Conservation (phyloP, 2,329 filamentous ascomycete species). For the Sarocladium brachiariae region DNA sequence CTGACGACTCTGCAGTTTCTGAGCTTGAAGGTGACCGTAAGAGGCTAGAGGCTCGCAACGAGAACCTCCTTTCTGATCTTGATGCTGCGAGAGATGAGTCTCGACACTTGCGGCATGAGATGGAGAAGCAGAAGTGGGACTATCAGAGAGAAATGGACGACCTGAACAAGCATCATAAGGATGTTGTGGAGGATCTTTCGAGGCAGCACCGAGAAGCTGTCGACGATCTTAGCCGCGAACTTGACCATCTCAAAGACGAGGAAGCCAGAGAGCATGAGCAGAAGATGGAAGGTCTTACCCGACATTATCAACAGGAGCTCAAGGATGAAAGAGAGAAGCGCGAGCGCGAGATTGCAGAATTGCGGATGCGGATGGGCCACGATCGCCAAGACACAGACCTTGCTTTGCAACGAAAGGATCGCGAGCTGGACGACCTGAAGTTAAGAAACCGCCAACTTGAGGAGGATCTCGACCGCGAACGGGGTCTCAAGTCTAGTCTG, state of each 20-base stretch:
- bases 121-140: slow-evolving; percentile 31
- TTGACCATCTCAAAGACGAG: slow-evolving; percentile 32
- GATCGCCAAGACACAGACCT: slow-evolving; percentile 46
- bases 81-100: slow-evolving; percentile 30
- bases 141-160: slow-evolving; percentile 45
- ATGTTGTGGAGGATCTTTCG: slow-evolving; percentile 26
- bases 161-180: slow-evolving; percentile 33
- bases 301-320: slow-evolving; percentile 55
- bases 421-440: slow-evolving; percentile 43
- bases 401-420: slow-evolving; percentile 44
- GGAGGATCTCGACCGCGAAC: slow-evolving; percentile 54
- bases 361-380: slow-evolving; percentile 45
- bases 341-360: slow-evolving; percentile 57
- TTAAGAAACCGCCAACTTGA: slow-evolving; percentile 37
- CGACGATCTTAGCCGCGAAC: slow-evolving; percentile 38
- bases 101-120: slow-evolving; percentile 26
- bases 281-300: slow-evolving; percentile 58
- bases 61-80: slow-evolving; percentile 57
- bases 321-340: slow-evolving; percentile 56
- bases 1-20: slow-evolving; percentile 29
- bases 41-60: slow-evolving; percentile 39
- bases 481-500: slow-evolving; percentile 48
- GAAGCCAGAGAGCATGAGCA: slow-evolving; percentile 56
- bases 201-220: slow-evolving; percentile 27
- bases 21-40: slow-evolving; percentile 43